Percentiles rank a stretch among this genome's conserved stretches.
These are phyloP conservation scores for Eutrema salsugineum DNA, from an alignment of 441 rosid genomes.

Conservation along the genomic window DNA sequence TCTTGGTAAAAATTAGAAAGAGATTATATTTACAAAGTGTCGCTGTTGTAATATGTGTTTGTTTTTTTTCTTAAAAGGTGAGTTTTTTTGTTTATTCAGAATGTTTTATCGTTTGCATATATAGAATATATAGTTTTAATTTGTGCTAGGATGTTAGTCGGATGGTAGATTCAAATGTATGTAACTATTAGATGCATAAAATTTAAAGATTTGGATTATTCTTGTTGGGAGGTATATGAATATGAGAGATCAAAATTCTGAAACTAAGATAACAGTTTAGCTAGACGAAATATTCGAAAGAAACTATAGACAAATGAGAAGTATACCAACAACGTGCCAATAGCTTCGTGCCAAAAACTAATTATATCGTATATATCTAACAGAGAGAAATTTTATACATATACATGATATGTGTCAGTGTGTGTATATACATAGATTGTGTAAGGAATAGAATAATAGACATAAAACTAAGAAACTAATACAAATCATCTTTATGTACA, in stretches of 20 bases:
- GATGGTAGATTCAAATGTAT: neutral
- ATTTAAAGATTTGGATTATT: neutral
- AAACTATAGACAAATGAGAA: neutral
- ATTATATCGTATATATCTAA: neutral
- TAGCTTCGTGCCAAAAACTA: neutral
- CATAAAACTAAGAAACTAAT: too few relatives aligned
- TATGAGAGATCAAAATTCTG: neutral
- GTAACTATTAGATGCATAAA: neutral
- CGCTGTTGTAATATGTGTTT: neutral
- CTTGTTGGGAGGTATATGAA: neutral
- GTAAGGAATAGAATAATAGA: too few relatives aligned
- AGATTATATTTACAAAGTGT: neutral
- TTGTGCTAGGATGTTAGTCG: too few relatives aligned
- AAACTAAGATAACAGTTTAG: neutral
- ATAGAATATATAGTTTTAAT: neutral
- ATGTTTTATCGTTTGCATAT: neutral
- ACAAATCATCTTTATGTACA: neutral
- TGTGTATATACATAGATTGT: neutral
- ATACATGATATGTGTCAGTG: neutral
- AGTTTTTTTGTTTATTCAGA: neutral
- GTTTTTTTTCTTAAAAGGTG: neutral
- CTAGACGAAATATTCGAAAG: neutral
- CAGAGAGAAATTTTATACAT: neutral
- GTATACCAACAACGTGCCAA: constrained; percentile 1
- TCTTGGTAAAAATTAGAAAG: neutral